Base-by-base conservation (phyloP, 148 eudicot species). In the Mesembryanthemum crystallinum region DNA sequence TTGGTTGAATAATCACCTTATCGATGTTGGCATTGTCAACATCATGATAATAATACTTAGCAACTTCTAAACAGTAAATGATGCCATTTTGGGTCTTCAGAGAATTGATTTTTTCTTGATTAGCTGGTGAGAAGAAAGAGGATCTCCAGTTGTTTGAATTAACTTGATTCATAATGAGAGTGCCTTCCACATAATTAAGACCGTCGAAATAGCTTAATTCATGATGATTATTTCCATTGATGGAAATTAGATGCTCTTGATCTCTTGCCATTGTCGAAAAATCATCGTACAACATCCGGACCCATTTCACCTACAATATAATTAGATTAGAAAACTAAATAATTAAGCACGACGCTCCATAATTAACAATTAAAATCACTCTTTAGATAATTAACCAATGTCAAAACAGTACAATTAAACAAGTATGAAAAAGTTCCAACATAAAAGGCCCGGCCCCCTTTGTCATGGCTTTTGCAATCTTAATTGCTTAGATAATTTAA, bases 131-230 rank as follows among this genome's bases (percentile, higher is more conserved):
- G 78, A 89, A 92, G 73, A 89, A 94, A 7, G 97, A 92, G 28
- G 97, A 94, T 64, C 97, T 90, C 98, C 96, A 94, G 68, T 92
- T 94, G 60, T 92, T 94, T 1, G 87, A 83, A 79, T 82, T 81
- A 14, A 28, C 54, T 68, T 87, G 84, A 8, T 84, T 68, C 84
- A 87, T 69, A 14, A 89, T 80, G 7, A 90, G 73, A 49, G 91
- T 87, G 1, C 98, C 98, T 77, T 94, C 98, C 5, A 94, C 84
- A 71, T 89, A 92, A 82, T 92, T 80, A 18, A 88, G 45, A 17
- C 89, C 96, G n/a, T 74, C 55, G 7, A 32, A 58, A 30, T 25
- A 29, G 25, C 64, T 62, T 27, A 66, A 52, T 30, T 49, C 74
- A n/a, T 82, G 63, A n/a, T 82, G 63, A 51, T 75, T 57, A 69